Conservation (phyloP, 805 yeast genomes). For the Yueomyces sinensis region DNA sequence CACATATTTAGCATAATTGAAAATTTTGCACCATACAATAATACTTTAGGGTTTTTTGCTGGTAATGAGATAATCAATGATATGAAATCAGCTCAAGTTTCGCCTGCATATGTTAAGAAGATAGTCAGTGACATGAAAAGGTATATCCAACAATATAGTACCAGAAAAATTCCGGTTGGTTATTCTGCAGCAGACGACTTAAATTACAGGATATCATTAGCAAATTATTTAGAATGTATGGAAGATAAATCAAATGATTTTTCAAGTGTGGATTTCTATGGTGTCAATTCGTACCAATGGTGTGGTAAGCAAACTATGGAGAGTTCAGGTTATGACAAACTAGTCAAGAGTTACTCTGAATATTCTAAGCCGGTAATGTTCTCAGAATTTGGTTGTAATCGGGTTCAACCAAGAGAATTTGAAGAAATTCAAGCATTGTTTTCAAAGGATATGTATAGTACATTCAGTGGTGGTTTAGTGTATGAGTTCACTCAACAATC, state of each 20-base stretch:
- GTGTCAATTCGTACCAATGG: conserved; percentile 92
- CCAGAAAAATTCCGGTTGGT: conserved; percentile 74
- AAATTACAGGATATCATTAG: conserved; percentile 57
- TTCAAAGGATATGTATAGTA: conserved; percentile 57
- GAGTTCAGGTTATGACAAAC: conserved; percentile 60
- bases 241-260: conserved; percentile 34
- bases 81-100: conserved; percentile 44
- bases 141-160: conserved; percentile 45
- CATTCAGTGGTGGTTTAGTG: conserved; percentile 76
- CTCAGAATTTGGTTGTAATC: conserved; percentile 89
- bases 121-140: conserved; percentile 69
- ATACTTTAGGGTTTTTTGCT: conserved; percentile 82
- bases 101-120: conserved; percentile 71
- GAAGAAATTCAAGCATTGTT: conserved; percentile 63
- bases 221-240: conserved; percentile 70
- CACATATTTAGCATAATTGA: conserved; percentile 72
- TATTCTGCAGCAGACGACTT: conserved; percentile 95
- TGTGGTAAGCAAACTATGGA: conserved; percentile 82
- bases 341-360: conserved; percentile 56
- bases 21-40: conserved; percentile 72
- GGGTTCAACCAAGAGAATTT: conserved; percentile 63
- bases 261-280: conserved; percentile 68
- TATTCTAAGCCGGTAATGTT: conserved; percentile 71
- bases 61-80: conserved; percentile 89
- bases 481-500: conserved; percentile 72